Evolutionary conservation across 345 rosid species (phyloP).

Genomic region (Salix arbutifolia): DNA sequence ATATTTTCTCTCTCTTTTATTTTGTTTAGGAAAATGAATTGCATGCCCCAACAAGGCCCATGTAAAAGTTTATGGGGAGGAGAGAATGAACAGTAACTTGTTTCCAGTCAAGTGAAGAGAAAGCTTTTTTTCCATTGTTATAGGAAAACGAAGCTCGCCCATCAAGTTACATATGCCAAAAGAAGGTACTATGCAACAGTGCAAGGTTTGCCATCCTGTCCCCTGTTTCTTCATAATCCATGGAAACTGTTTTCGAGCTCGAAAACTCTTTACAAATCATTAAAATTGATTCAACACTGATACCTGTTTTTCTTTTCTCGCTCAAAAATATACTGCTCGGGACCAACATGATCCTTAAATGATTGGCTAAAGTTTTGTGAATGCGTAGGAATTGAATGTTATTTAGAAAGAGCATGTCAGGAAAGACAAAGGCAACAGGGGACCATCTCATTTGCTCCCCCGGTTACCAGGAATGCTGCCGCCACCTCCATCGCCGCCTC

Average conservation of each 20-base stretch:
- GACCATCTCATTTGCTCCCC: slow-evolving; percentile 49
- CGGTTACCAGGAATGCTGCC: slow-evolving; percentile 39
- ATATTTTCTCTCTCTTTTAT: too few relatives aligned
- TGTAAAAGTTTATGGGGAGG: not conserved
- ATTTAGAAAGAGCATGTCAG: not conserved
- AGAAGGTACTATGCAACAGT: too few relatives aligned
- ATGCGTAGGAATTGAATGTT: not conserved
- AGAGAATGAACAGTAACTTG: not conserved
- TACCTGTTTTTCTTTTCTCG: too few relatives aligned
- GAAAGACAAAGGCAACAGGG: slow-evolving; percentile 14
- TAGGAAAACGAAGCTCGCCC: not conserved
- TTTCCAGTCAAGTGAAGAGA: not conserved
- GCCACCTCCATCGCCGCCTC: not conserved
- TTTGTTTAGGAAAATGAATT: too few relatives aligned
- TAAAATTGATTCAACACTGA: too few relatives aligned
- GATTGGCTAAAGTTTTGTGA: not conserved
- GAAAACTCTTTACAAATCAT: too few relatives aligned
- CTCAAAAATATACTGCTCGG: not conserved
- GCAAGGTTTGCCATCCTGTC: too few relatives aligned
- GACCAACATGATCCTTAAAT: slow-evolving; percentile 2
- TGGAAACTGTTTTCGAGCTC: too few relatives aligned
- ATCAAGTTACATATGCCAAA: not conserved
- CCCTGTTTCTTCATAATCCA: too few relatives aligned
- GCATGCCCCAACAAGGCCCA: not conserved
- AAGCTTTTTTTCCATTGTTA: not conserved